Evolutionary conservation across 2,329 filamentous ascomycete genomes (phyloP).

Genomic region (Colletotrichum musicola): DNA sequence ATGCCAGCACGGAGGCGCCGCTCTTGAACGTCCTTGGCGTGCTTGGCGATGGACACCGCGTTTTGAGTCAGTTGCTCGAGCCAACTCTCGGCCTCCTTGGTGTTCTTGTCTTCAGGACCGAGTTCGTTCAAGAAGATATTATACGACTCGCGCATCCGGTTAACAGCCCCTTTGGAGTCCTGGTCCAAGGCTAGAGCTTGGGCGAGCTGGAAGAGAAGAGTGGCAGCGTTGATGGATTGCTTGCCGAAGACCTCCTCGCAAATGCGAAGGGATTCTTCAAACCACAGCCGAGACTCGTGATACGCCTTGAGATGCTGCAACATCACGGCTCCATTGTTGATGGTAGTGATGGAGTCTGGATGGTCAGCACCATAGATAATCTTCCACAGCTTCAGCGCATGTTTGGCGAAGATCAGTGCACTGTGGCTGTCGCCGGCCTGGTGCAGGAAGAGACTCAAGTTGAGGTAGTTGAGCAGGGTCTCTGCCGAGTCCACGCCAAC

Average conservation of each 20-base stretch:
- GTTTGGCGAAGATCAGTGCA: slow-evolving; percentile 89
- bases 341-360: slow-evolving; percentile 96
- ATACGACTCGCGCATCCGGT: slow-evolving; percentile 95
- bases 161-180: slow-evolving; percentile 91
- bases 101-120: slow-evolving; percentile 93
- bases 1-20: slow-evolving; percentile 79
- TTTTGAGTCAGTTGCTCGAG: slow-evolving; percentile 96
- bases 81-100: slow-evolving; percentile 97
- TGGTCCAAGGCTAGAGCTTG: slow-evolving; percentile 96
- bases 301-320: slow-evolving; percentile 95
- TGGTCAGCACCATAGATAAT: slow-evolving; percentile 94
- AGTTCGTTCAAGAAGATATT: slow-evolving; percentile 93
- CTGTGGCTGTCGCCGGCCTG: slow-evolving; percentile 89
- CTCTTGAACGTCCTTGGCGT: slow-evolving; percentile 87
- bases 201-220: slow-evolving; percentile 95
- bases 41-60: slow-evolving; percentile 93
- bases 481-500: slow-evolving; percentile 94
- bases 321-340: slow-evolving; percentile 99
- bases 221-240: slow-evolving; percentile 92
- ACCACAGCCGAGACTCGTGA: slow-evolving; percentile 95
- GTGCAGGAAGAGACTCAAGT: slow-evolving; percentile 94
- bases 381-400: slow-evolving; percentile 96
- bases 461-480: slow-evolving; percentile 95
- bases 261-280: slow-evolving; percentile 89
- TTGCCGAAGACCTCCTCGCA: slow-evolving; percentile 92